phyloP scores from a whole-genome alignment of 1,284 basidiomycete genomes.

The Volvariella volvacea region DNA sequence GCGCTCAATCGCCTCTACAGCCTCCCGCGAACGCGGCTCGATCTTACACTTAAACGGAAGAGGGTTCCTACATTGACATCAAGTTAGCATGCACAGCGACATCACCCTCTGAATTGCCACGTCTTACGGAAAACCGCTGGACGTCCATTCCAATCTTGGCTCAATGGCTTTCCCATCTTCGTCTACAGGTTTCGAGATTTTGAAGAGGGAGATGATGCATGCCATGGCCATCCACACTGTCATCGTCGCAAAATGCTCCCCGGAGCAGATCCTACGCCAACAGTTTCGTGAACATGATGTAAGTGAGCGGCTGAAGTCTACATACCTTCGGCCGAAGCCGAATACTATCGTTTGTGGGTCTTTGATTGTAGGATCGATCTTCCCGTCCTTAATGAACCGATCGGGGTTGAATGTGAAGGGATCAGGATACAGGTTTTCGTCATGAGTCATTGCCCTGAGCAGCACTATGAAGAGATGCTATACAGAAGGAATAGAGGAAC shows the following conservation, averaged over 20 bases:
- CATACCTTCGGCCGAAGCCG: constrained; percentile 30
- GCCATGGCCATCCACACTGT: constrained; percentile 32
- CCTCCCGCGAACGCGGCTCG: too few relatives aligned
- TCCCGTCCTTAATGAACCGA: constrained; percentile 25
- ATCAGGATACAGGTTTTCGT: too few relatives aligned
- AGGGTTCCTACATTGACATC: too few relatives aligned
- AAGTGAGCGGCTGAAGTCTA: not conserved
- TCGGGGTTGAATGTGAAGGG: constrained; percentile 24
- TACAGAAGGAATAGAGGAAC: too few relatives aligned
- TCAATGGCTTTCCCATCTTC: constrained; percentile 9
- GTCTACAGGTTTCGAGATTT: constrained; percentile 28
- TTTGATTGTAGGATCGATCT: constrained; percentile 17
- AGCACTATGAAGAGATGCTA: too few relatives aligned
- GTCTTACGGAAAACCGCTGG: constrained; percentile 13
- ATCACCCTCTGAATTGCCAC: too few relatives aligned
- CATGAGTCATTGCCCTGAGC: too few relatives aligned
- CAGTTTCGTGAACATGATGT: too few relatives aligned
- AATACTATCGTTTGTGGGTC: constrained; percentile 20
- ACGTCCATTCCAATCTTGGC: constrained; percentile 1
- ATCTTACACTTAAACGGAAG: too few relatives aligned
- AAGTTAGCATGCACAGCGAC: too few relatives aligned
- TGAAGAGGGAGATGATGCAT: constrained; percentile 28
- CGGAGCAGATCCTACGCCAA: constrained; percentile 28
- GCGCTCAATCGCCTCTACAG: too few relatives aligned
- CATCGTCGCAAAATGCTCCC: constrained; percentile 28